Base-by-base conservation (phyloP, 2,329 filamentous ascomycete species). In the Claviceps arundinis region DNA sequence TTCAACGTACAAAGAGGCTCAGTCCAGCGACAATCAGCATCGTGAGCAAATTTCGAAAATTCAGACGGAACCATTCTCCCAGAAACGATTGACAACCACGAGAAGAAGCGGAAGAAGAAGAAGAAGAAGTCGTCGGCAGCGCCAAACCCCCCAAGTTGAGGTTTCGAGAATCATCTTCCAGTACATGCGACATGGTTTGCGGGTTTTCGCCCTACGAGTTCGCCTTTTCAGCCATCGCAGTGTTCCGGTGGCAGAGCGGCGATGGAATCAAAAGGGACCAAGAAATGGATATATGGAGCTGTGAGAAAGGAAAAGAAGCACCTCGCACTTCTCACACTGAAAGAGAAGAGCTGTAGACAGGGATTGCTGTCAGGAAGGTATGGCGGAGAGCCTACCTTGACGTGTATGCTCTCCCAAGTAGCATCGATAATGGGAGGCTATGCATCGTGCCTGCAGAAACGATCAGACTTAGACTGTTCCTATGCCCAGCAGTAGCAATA, bases 11-110 rank as follows among this genome's bases (percentile, higher is more conserved):
- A 5, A 57, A 61, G 37, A 68, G 51, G 9, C 62, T 57, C 2
- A 65, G 50, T 6, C 53, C 58, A 1, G 58, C 81, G 60, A 85
- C 69, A 8, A 71, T 54, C 7, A 68, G 65, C 76, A 85, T 81
- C 17, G 75, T 77, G 6, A 84, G 54, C 30, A 84, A 66, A 57
- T 85, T 82, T 2, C 76, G 63, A 71, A 75, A 81, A 22, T 76
- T 78, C 5, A 74, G 66, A 53, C 74, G 75, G 55, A 82, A 56
- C 81, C 81, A 85, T 61, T 78, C 53, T 37, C 48, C 48, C 24
- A 61, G 24, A 37, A 68, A 67, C 1, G 47, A 17, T 24, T 54
- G 58, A 50, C 55, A 5, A n/a, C 53, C 53, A 19, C 48, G 37
- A 8, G 17, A 5, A 14, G 50, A 17, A 16, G 50, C 22, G 5